A percentile compares a stretch with the other conserved stretches of the same genome.
Evolutionary conservation across 2,329 filamentous ascomycete genomes (phyloP).

Genomic region (Pseudopyricularia cyperi): DNA sequence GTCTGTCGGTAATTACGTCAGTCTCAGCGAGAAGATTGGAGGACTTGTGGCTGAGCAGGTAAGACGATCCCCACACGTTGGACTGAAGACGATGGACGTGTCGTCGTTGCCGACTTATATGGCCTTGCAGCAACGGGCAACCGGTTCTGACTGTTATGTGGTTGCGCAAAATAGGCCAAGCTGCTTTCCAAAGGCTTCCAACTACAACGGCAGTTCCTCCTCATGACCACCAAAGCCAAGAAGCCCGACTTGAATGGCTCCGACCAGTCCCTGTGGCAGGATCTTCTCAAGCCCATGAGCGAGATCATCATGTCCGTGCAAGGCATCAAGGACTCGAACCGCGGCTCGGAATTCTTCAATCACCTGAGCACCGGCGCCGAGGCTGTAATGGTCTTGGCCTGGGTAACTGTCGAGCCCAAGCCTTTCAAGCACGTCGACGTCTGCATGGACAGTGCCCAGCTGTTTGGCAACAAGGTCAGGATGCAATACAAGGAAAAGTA

Average conservation of each 20-base stretch:
- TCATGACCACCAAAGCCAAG: slow-evolving; percentile 81
- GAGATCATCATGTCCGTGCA: slow-evolving; percentile 66
- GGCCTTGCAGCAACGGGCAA: neutral
- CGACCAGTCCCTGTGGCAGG: slow-evolving; percentile 54
- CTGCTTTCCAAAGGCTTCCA: slow-evolving; percentile 55
- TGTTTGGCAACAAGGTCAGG: slow-evolving; percentile 87
- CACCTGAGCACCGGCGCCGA: slow-evolving; percentile 82
- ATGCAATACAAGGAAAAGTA: slow-evolving; percentile 73
- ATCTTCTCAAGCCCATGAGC: slow-evolving; percentile 78
- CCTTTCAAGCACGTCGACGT: slow-evolving; percentile 80
- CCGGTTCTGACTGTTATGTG: neutral
- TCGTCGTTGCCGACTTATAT: neutral
- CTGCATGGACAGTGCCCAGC: slow-evolving; percentile 71
- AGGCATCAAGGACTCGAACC: slow-evolving; percentile 70
- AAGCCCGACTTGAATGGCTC: slow-evolving; percentile 60
- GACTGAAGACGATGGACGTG: neutral
- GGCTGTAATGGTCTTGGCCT: slow-evolving; percentile 77
- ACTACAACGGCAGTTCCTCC: slow-evolving; percentile 76
- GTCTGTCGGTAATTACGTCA: slow-evolving; percentile 66
- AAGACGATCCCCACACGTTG: slow-evolving; percentile 12
- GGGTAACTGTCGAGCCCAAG: slow-evolving; percentile 75
- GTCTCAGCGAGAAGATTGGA: slow-evolving; percentile 65
- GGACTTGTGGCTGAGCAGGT: slow-evolving; percentile 72
- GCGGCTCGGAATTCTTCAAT: slow-evolving; percentile 60
- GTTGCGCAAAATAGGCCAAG: slow-evolving; percentile 21